phyloP scores from a whole-genome alignment of 352 stramenopile genomes.

The Plasmopara halstedii region DNA sequence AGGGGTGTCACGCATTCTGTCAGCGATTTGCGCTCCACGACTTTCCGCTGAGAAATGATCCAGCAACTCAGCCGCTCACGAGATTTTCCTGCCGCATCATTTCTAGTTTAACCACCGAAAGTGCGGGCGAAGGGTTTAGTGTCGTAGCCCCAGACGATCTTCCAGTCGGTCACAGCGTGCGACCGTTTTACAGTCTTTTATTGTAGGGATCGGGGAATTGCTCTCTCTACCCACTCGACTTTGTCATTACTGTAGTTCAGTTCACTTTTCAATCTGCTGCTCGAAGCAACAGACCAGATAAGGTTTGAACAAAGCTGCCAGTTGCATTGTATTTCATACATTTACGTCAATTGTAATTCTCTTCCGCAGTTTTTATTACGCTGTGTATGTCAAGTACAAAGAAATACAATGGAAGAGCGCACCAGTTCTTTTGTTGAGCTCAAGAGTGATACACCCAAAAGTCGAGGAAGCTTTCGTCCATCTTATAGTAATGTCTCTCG shows the following conservation, averaged over 20 bases:
- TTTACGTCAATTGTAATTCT: not conserved
- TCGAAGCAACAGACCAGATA: too few relatives aligned
- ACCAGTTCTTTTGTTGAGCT: conserved; percentile 50
- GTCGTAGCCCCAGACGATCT: not conserved
- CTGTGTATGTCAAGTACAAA: conserved; percentile 17
- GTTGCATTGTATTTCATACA: not conserved
- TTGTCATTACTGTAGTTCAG: not conserved
- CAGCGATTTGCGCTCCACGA: too few relatives aligned
- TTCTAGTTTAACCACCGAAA: too few relatives aligned
- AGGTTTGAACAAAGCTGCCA: not conserved
- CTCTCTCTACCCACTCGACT: conserved; percentile 2
- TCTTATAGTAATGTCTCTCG: conserved; percentile 13
- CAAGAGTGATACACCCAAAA: conserved; percentile 17
- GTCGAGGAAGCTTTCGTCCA: not conserved
- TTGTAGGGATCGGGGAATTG: conserved; percentile 10
- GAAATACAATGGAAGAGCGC: conserved; percentile 43
- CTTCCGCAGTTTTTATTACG: not conserved
- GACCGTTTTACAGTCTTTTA: conserved; percentile 9
- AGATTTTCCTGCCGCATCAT: too few relatives aligned
- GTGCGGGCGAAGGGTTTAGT: too few relatives aligned
- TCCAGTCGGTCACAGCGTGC: conserved; percentile 21
- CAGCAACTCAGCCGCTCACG: too few relatives aligned
- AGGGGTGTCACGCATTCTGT: too few relatives aligned
- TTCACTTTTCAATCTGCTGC: not conserved
- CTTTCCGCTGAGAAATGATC: too few relatives aligned